These are phyloP conservation scores for Coemansia sp. DNA, from an alignment of 192 early-diverging fungal species.

Conservation along the genomic window DNA sequence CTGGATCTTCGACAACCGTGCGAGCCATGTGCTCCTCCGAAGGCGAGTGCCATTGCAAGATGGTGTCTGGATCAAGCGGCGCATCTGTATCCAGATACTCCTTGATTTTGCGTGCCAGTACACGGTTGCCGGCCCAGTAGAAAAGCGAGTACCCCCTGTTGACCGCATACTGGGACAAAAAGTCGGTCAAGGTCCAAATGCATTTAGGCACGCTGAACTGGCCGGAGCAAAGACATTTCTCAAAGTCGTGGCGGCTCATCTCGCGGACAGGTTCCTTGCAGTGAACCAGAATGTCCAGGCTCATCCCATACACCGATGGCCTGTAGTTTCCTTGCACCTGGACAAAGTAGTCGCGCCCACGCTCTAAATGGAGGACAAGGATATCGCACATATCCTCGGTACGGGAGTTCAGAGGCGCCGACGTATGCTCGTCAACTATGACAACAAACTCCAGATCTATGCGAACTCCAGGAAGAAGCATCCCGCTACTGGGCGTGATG, in stretches of 20 bases:
- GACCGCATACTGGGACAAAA: slow-evolving; percentile 41
- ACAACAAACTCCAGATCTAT: slow-evolving; percentile 32
- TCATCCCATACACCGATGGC: slow-evolving; percentile 73
- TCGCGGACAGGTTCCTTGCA: slow-evolving; percentile 59
- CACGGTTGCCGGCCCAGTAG: slow-evolving; percentile 59
- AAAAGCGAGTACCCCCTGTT: slow-evolving; percentile 39
- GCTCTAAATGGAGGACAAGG: slow-evolving; percentile 77
- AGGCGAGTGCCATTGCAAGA: slow-evolving; percentile 30
- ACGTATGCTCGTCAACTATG: slow-evolving; percentile 57
- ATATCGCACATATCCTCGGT: slow-evolving; percentile 40
- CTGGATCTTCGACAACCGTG: slow-evolving; percentile 24
- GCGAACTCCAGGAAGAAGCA: slow-evolving; percentile 69
- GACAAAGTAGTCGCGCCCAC: slow-evolving; percentile 85
- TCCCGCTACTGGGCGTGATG: slow-evolving; percentile 64
- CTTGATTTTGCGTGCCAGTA: slow-evolving; percentile 63
- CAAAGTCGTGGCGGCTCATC: slow-evolving; percentile 55
- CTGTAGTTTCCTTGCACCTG: slow-evolving; percentile 68
- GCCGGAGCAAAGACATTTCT: slow-evolving; percentile 33
- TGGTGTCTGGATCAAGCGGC: slow-evolving; percentile 13
- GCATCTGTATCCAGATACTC: slow-evolving; percentile 79
- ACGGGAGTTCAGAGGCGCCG: slow-evolving; percentile 56
- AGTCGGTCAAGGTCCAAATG: slow-evolving; percentile 50
- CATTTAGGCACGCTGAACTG: slow-evolving; percentile 52
- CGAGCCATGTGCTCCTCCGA: slow-evolving; percentile 25
- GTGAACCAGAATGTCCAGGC: slow-evolving; percentile 64